phyloP scores from a whole-genome alignment of 768 basidiomycete genomes.

The Naganishia vaughanmartiniae region DNA sequence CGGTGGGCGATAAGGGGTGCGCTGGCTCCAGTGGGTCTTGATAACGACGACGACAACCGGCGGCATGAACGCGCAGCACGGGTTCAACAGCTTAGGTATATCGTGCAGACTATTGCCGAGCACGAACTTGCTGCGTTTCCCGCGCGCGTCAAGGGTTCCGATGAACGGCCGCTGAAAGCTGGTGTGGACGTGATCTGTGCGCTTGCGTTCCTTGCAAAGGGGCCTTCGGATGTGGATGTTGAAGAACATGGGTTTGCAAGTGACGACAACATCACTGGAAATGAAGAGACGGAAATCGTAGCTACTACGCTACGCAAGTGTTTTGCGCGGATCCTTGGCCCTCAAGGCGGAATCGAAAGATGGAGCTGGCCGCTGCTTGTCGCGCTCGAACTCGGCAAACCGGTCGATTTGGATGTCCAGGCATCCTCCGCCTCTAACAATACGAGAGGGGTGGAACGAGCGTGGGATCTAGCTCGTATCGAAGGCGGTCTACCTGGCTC shows the following conservation, averaged over 20 bases:
- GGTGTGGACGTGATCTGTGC: neutral
- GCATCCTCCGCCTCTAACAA: neutral
- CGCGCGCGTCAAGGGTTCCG: neutral
- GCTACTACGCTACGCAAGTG: constrained; percentile 26
- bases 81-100: neutral
- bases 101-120: neutral
- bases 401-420: constrained; percentile 37
- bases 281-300: neutral
- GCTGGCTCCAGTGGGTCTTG: neutral
- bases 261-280: neutral
- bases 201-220: neutral
- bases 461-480: constrained; percentile 36
- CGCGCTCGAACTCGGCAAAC: constrained; percentile 73
- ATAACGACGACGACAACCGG: neutral
- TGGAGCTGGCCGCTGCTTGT: constrained; percentile 87
- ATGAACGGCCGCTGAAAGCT: neutral
- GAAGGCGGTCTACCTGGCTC: constrained; percentile 10
- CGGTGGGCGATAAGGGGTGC: neutral
- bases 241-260: neutral
- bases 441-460: constrained; percentile 35
- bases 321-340: constrained; percentile 60
- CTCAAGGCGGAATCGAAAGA: constrained; percentile 77
- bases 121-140: neutral
- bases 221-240: neutral
- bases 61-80: neutral